phyloP scores from a whole-genome alignment of 1,284 basidiomycete species.

The Ganoderma lucidum region DNA sequence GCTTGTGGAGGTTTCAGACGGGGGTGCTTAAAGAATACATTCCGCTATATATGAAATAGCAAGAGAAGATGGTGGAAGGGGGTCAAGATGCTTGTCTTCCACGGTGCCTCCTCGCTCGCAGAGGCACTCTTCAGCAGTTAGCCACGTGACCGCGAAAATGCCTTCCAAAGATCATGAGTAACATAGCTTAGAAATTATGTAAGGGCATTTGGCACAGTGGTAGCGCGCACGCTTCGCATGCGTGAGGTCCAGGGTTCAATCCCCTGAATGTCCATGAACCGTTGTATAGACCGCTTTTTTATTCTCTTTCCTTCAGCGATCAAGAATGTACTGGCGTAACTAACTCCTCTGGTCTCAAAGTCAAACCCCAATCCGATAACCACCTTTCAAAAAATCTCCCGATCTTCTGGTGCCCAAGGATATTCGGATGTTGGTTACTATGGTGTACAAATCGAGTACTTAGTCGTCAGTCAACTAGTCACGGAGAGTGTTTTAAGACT shows the following conservation, averaged over 20 bases:
- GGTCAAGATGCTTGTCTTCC: not conserved
- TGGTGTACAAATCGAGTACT: not conserved
- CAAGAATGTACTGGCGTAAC: too few species aligned
- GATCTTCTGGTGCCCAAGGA: slow-evolving; percentile 57
- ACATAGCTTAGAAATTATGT: too few species aligned
- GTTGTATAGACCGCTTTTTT: too few species aligned
- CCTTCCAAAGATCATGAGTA: too few species aligned
- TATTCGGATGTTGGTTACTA: slow-evolving; percentile 59
- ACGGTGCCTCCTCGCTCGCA: too few species aligned
- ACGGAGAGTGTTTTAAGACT: not conserved
- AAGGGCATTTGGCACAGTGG: slow-evolving; percentile 35
- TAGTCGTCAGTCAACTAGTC: not conserved
- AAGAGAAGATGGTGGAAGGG: not conserved
- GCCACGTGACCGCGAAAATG: not conserved
- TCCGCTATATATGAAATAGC: too few species aligned
- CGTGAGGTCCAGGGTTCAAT: slow-evolving; percentile 35
- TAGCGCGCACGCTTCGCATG: slow-evolving; percentile 36
- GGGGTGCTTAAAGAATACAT: too few species aligned
- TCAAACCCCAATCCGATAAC: slow-evolving; percentile 54
- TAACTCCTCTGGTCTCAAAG: slow-evolving; percentile 41
- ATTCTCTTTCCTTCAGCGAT: too few species aligned
- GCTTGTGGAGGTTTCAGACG: too few species aligned
- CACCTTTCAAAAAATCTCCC: slow-evolving; percentile 53
- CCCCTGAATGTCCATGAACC: slow-evolving; percentile 31
- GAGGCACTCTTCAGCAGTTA: too few species aligned